These are phyloP conservation scores for Entophlyctis luteolus DNA, from an alignment of 192 early-diverging fungal genomes.

Conservation along the genomic window DNA sequence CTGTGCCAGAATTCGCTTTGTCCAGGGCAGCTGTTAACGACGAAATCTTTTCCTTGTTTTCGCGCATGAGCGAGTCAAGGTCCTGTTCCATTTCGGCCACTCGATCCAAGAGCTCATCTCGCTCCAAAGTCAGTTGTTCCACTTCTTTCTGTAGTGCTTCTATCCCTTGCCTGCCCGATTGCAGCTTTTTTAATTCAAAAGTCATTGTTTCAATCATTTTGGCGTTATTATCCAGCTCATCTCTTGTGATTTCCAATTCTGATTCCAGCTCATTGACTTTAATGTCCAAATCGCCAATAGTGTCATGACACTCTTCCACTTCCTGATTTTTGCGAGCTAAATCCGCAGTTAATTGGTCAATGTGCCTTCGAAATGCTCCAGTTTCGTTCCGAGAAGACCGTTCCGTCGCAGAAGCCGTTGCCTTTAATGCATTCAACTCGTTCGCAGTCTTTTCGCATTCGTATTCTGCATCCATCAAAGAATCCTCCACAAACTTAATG, in stretches of 20 bases:
- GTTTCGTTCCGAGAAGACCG: background rate
- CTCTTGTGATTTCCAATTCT: background rate
- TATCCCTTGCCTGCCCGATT: too few relatives aligned
- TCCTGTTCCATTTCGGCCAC: constrained; percentile 4
- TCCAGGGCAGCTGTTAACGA: constrained; percentile 4
- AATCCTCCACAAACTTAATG: constrained; percentile 17
- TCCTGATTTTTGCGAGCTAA: constrained; percentile 1
- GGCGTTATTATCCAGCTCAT: background rate
- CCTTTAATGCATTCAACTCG: constrained; percentile 3
- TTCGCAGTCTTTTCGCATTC: background rate
- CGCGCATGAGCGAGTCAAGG: constrained; percentile 11
- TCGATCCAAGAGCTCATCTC: constrained; percentile 7
- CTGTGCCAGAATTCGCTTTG: background rate
- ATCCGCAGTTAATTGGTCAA: background rate
- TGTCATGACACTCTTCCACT: constrained; percentile 17
- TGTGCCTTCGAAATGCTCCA: background rate
- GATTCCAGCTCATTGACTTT: constrained; percentile 14
- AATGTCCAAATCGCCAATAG: constrained; percentile 17
- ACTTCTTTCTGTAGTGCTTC: constrained; percentile 4
- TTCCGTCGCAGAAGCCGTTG: background rate
- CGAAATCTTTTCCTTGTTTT: constrained; percentile 6
- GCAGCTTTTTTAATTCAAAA: background rate
- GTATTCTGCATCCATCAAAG: constrained; percentile 18
- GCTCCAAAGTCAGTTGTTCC: background rate
- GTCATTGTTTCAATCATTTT: background rate